Conservation (phyloP, 2,329 filamentous ascomycete genomes). For the Fusarium pseudonygamai region DNA sequence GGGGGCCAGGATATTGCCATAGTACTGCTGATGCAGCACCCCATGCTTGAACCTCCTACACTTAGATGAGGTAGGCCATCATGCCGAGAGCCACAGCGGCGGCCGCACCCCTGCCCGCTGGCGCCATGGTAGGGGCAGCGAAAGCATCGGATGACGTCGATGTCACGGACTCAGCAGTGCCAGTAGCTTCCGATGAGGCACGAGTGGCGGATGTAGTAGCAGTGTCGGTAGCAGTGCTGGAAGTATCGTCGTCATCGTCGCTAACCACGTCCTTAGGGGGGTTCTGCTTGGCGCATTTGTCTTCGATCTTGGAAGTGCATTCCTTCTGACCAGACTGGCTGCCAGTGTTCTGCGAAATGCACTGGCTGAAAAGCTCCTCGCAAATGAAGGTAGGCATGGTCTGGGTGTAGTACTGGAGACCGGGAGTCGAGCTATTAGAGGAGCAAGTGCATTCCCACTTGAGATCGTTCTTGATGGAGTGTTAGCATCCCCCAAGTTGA, state of each 20-base stretch:
- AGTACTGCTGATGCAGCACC: slow-evolving; percentile 27
- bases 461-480: slow-evolving; percentile 51
- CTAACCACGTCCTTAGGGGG: slow-evolving; percentile 49
- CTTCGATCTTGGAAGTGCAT: slow-evolving; percentile 59
- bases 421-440: slow-evolving; percentile 58
- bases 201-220: slow-evolving; percentile 37
- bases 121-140: slow-evolving; percentile 55
- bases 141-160: slow-evolving; percentile 47
- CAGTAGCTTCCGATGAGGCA: slow-evolving; percentile 27
- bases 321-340: slow-evolving; percentile 55
- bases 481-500: slow-evolving; percentile 2
- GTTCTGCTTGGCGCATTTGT: slow-evolving; percentile 54
- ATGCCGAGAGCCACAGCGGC: slow-evolving; percentile 62
- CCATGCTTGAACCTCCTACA: slow-evolving; percentile 25
- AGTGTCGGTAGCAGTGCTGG: slow-evolving; percentile 40
- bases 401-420: slow-evolving; percentile 63
- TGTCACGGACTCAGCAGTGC: slow-evolving; percentile 43
- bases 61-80: slow-evolving; percentile 62
- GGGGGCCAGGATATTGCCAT: slow-evolving; percentile 31
- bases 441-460: slow-evolving; percentile 60
- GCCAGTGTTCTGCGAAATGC: slow-evolving; percentile 55
- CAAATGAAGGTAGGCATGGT: slow-evolving; percentile 65
- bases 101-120: slow-evolving; percentile 54
- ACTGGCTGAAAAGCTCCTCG: slow-evolving; percentile 57
- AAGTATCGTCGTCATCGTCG: slow-evolving; percentile 32